These are phyloP conservation scores for Lasiosphaeria ovina DNA, from an alignment of 495 filamentous ascomycete genomes.

Conservation along the genomic window DNA sequence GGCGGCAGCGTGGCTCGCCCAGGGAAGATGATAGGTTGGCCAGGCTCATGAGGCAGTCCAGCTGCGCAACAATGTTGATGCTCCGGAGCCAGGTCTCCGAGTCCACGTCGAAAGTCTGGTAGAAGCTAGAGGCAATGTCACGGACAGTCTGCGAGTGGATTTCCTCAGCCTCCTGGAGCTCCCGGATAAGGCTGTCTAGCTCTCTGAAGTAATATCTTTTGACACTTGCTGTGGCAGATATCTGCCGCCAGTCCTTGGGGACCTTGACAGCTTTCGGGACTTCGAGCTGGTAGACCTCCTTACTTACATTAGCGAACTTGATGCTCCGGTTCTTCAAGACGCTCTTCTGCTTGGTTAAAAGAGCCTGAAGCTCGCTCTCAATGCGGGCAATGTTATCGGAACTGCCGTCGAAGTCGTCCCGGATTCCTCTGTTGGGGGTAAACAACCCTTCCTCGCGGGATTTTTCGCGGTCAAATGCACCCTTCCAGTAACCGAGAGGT, in stretches of 20 bases:
- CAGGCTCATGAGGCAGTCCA: conserved; percentile 92
- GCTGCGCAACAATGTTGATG: conserved; percentile 80
- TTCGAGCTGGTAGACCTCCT: conserved; percentile 96
- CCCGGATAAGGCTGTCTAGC: conserved; percentile 73
- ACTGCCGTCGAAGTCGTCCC: conserved; percentile 88
- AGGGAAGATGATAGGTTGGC: conserved; percentile 81
- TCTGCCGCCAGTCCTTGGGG: conserved; percentile 87
- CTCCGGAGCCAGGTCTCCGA: conserved; percentile 83
- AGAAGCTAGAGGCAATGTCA: conserved; percentile 81
- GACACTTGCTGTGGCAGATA: conserved; percentile 86
- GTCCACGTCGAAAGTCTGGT: conserved; percentile 79
- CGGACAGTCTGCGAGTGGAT: conserved; percentile 92
- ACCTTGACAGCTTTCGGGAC: conserved; percentile 84
- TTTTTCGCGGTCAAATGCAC: conserved; percentile 82
- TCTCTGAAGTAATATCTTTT: conserved; percentile 95
- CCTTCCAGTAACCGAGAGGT: conserved; percentile 79
- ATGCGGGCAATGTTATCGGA: conserved; percentile 72
- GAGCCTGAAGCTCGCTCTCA: conserved; percentile 64
- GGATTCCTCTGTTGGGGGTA: conserved; percentile 81
- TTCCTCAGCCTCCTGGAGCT: conserved; percentile 91
- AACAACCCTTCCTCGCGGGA: conserved; percentile 70
- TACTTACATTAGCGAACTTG: conserved; percentile 84
- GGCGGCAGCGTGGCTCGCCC: conserved; percentile 85
- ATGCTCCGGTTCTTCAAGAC: conserved; percentile 66
- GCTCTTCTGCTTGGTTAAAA: conserved; percentile 68